A percentile compares a stretch with the other conserved stretches of the same genome.
These are phyloP conservation scores for Fonsecaea multimorphosa DNA, from an alignment of 2,329 filamentous ascomycete genomes.

Conservation along the genomic window DNA sequence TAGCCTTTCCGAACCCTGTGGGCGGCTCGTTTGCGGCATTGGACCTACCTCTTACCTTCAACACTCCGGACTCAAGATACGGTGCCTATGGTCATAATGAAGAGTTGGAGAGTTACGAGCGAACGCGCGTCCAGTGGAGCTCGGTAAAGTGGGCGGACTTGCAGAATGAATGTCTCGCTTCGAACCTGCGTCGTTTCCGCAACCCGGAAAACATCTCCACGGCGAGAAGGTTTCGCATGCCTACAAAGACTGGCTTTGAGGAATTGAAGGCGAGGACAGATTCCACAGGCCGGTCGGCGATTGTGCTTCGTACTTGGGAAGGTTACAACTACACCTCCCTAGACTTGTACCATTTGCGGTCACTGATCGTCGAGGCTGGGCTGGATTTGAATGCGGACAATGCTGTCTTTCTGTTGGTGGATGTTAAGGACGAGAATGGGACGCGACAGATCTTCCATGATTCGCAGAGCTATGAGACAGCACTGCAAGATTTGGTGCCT, in stretches of 20 bases:
- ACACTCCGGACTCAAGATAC: constrained; percentile 26
- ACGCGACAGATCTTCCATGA: constrained; percentile 22
- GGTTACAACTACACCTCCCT: constrained; percentile 80
- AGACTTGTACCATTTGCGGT: constrained; percentile 78
- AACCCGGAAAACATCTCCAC: constrained; percentile 16
- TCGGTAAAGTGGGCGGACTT: constrained; percentile 23
- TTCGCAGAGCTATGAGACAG: constrained; percentile 65
- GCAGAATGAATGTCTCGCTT: constrained; percentile 27
- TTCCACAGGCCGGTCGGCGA: constrained; percentile 64
- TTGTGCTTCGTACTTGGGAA: constrained; percentile 80
- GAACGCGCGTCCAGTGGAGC: constrained; percentile 22
- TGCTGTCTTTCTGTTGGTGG: constrained; percentile 79
- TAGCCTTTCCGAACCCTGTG: constrained; percentile 25
- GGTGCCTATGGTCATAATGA: constrained; percentile 24
- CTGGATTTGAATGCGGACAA: constrained; percentile 81
- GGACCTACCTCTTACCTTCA: constrained; percentile 20
- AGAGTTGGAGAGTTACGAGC: constrained; percentile 10
- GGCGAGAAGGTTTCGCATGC: constrained; percentile 13
- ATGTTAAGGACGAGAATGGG: constrained; percentile 78
- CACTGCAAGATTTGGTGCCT: constrained; percentile 63
- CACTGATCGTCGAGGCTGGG: constrained; percentile 77
- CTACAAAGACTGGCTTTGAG: not conserved
- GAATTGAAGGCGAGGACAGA: constrained; percentile 8
- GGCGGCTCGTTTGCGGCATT: constrained; percentile 24
- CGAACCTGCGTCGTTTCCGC: constrained; percentile 20